Evolutionary conservation across 1,139 yeast species (phyloP), one percentile per base, ranked within the genome.

Genomic region (Lodderomyces metapsilosis): DNA sequence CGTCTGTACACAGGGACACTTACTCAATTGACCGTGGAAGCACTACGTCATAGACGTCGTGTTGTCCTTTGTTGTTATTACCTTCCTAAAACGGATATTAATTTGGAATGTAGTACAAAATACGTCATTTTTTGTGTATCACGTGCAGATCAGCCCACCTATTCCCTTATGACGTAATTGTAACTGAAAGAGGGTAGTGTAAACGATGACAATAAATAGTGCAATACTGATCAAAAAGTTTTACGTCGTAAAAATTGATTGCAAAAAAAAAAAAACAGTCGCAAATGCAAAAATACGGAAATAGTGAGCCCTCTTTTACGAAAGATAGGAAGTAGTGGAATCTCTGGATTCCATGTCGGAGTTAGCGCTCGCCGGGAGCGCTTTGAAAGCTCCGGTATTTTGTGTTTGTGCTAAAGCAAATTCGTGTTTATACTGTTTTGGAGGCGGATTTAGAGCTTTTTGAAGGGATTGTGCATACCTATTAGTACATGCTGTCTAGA

Each of bases 61-160:
- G 4, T 5, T 13, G 8, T 16, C 3, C 18, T 28, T 28, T 28
- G 32, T 28, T 28, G n/a, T 13, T 28, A 15, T 13, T 28, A 15
- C 18, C 15, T 28, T 15, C 32, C 18, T 15, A 16, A 28, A 28
- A 28, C 18, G 32, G 32, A 15, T 4, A 28, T n/a, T 15, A 28
- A 28, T 15, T 3, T 15, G 18, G 4, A 15, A 28, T 15, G 18
- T 15, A 5, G 9, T 10, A 28, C 32, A 28, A 28, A 28, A 16
- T 4, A n/a, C n/a, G 6, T 4, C 3, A 4, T 28, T 15, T 28
- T 28, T 28, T 28, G 32, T 28, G 32, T 15, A 28, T 28, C 32
- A 28, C 32, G 32, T 28, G 32, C 32, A 28, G n/a, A 28, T 28
- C 32, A 15, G 32, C 32, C 7, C 32, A 28, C 16, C 11, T 25